Percentiles rank a stretch among this genome's conserved stretches.
Evolutionary conservation across 225 moss, liverwort and hornwort species (phyloP).

Genomic region (Ulota crispa): DNA sequence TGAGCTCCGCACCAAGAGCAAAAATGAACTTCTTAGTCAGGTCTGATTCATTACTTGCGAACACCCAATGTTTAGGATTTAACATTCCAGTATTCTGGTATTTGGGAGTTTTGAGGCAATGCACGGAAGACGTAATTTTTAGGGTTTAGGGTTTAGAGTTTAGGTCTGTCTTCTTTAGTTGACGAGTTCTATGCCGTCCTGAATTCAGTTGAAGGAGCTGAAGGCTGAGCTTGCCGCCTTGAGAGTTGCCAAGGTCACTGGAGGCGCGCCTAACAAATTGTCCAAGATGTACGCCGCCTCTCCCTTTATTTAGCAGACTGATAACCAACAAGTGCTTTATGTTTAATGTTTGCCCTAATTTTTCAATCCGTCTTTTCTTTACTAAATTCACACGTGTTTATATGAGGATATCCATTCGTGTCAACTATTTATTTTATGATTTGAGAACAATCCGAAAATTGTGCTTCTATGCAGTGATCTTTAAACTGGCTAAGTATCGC

Average conservation of each 20-base stretch:
- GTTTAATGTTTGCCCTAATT: neutral
- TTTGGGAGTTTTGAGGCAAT: neutral
- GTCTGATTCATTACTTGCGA: neutral
- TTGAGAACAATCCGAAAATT: neutral
- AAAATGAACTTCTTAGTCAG: constrained; percentile 65
- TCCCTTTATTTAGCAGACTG: neutral
- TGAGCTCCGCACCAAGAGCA: constrained; percentile 60
- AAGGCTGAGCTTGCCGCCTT: constrained; percentile 83
- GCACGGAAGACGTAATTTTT: neutral
- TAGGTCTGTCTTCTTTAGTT: neutral
- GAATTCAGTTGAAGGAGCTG: constrained; percentile 73
- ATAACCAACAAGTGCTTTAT: neutral
- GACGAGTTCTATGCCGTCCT: neutral
- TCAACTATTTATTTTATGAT: neutral
- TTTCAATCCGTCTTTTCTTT: neutral
- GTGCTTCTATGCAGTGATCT: too few species aligned
- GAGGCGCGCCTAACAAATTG: constrained; percentile 78
- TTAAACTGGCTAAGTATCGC: too few species aligned
- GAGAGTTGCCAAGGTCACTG: constrained; percentile 85
- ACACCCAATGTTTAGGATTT: neutral
- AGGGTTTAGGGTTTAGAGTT: neutral
- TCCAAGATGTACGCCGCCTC: constrained; percentile 63
- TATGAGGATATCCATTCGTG: neutral
- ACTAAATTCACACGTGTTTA: neutral
- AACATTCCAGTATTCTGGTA: too few species aligned